Conservation (phyloP, 345 rosid species). For the Viola odorata region DNA sequence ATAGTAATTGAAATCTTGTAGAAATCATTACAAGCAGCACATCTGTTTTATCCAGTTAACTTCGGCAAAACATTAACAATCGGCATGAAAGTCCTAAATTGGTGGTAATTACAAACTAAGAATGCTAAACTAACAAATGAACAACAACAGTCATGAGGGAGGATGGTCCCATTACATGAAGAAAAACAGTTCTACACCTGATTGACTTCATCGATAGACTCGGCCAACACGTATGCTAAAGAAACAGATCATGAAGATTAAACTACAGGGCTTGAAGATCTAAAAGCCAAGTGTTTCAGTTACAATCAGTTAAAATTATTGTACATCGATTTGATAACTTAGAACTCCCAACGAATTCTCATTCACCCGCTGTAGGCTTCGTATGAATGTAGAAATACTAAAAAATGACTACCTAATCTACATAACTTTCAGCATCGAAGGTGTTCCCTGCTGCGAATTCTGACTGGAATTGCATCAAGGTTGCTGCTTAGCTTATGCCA, state of each 20-base stretch:
- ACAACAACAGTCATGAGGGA: constrained; percentile 11
- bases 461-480: constrained; percentile 32
- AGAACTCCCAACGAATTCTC: constrained; percentile 36
- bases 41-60: not conserved
- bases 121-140: not conserved
- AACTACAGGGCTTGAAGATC: constrained; percentile 30
- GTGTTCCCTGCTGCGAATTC: constrained; percentile 34
- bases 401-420: constrained; percentile 79
- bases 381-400: constrained; percentile 44
- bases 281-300: constrained; percentile 30
- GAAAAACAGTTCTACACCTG: not conserved
- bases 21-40: not conserved
- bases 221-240: constrained; percentile 23
- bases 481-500: constrained; percentile 31
- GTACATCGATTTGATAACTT: constrained; percentile 47
- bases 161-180: constrained; percentile 15
- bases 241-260: constrained; percentile 13
- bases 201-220: constrained; percentile 7
- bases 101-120: not conserved
- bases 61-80: not conserved
- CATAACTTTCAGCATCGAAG: constrained; percentile 39
- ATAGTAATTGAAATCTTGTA: not conserved
- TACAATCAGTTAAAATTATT: constrained; percentile 46
- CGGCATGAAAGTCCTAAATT: not conserved
- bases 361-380: constrained; percentile 30